A percentile compares a stretch with the other conserved stretches of the same genome.
Evolutionary conservation across 805 yeast genomes (phyloP).

Genomic region (Candida koratica): DNA sequence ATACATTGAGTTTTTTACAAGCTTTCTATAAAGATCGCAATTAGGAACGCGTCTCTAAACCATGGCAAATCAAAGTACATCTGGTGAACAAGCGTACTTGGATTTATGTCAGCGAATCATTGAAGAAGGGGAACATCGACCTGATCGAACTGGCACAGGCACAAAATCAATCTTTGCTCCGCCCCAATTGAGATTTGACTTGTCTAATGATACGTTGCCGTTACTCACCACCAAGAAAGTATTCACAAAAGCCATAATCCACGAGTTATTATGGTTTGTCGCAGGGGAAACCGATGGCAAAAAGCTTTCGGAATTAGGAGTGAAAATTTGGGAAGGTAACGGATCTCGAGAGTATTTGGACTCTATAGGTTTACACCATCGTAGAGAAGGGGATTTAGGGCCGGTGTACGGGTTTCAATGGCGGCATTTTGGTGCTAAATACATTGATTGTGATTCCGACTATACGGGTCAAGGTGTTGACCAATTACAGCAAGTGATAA

Average conservation of each 20-base stretch:
- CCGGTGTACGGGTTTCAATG: slow-evolving; percentile 99
- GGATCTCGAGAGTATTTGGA: slow-evolving; percentile 92
- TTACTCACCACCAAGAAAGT: slow-evolving; percentile 90
- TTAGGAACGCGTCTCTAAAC: no score
- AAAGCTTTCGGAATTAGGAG: slow-evolving; percentile 71
- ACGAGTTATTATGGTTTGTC: slow-evolving; percentile 91
- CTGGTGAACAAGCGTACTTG: slow-evolving; percentile 81
- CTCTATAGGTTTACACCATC: slow-evolving; percentile 68
- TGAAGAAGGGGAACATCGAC: slow-evolving; percentile 81
- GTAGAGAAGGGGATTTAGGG: slow-evolving; percentile 92
- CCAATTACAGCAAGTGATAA: slow-evolving; percentile 76
- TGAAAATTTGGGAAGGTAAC: slow-evolving; percentile 99
- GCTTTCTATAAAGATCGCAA: no score
- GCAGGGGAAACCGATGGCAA: slow-evolving; percentile 88
- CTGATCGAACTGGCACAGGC: slow-evolving; percentile 98
- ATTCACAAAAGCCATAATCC: slow-evolving; percentile 81
- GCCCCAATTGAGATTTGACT: slow-evolving; percentile 83
- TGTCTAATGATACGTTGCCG: slow-evolving; percentile 74
- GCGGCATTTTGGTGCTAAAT: slow-evolving; percentile 98
- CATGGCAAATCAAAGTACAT: slow-evolving; percentile 31
- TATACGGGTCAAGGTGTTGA: slow-evolving; percentile 87
- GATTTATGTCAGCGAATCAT: slow-evolving; percentile 77
- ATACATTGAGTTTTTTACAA: no score
- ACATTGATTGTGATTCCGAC: slow-evolving; percentile 80
- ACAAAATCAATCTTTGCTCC: slow-evolving; percentile 90